A percentile compares a stretch with the other conserved stretches of the same genome.
Conservation (phyloP, 306 rosid genomes). For the Albizia julibrissin region DNA sequence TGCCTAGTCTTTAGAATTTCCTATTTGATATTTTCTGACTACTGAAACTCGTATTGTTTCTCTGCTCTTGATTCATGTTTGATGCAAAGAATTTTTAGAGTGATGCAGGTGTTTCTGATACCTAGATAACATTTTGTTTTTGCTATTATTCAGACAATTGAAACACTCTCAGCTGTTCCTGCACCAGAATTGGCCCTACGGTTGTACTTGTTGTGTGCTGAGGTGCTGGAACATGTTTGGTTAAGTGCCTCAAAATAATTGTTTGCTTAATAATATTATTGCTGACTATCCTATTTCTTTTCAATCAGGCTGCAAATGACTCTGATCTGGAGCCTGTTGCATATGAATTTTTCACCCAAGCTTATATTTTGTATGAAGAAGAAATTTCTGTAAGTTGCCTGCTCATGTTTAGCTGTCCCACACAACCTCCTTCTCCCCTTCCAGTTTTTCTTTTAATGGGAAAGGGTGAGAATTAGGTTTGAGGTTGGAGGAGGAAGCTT, state of each 20-base stretch:
- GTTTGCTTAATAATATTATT: not conserved
- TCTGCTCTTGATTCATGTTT: constrained; percentile 11
- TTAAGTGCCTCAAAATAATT: constrained; percentile 23
- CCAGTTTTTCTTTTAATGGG: not conserved
- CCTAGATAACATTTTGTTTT: constrained; percentile 18
- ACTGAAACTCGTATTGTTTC: constrained; percentile 7
- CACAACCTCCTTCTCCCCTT: not conserved
- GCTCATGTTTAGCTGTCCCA: not conserved
- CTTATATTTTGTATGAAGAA: constrained; percentile 95
- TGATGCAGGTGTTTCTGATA: constrained; percentile 19
- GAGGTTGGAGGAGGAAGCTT: constrained; percentile 14
- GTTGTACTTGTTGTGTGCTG: constrained; percentile 96
- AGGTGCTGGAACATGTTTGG: constrained; percentile 56
- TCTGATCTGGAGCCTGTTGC: constrained; percentile 94
- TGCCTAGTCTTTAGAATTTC: not conserved
- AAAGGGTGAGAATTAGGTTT: constrained; percentile 12
- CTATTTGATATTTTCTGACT: not conserved
- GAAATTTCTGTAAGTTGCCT: constrained; percentile 88
- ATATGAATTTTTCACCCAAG: constrained; percentile 96
- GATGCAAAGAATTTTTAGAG: not conserved
- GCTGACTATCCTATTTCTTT: constrained; percentile 33
- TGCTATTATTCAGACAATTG: constrained; percentile 66
- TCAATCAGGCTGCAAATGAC: constrained; percentile 89
- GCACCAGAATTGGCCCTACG: constrained; percentile 86
- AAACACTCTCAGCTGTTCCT: constrained; percentile 70